These are phyloP conservation scores for Draba incana DNA, from an alignment of 345 rosid genomes.

Conservation along the genomic window DNA sequence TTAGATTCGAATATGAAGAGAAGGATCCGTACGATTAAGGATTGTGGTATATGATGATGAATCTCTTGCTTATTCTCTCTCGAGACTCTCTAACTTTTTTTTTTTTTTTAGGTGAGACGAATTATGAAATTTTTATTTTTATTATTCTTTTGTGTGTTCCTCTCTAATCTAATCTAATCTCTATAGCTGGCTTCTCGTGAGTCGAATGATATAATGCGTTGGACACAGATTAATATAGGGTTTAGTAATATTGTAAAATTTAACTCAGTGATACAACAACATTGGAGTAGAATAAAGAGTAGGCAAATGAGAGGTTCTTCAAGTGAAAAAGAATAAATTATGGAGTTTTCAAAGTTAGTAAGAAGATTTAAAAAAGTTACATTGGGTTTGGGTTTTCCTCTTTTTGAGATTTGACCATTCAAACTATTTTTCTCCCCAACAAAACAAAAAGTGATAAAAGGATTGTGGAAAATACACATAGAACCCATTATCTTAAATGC, in stretches of 20 bases:
- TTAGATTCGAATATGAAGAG: constrained; percentile 4
- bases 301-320: constrained; percentile 9
- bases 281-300: neutral
- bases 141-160: neutral
- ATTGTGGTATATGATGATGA: constrained; percentile 32
- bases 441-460: constrained; percentile 15
- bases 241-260: neutral
- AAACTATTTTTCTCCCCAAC: constrained; percentile 21
- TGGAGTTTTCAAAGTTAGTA: constrained; percentile 23
- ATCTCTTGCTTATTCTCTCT: neutral
- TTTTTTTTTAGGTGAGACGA: constrained; percentile 18
- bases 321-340: constrained; percentile 1
- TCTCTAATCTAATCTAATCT: neutral
- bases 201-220: constrained; percentile 34
- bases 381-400: constrained; percentile 25
- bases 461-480: constrained; percentile 29
- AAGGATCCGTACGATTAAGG: constrained; percentile 29
- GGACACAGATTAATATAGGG: constrained; percentile 21
- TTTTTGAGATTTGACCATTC: constrained; percentile 41
- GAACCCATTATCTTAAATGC: constrained; percentile 8
- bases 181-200: constrained; percentile 32
- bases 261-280: neutral
- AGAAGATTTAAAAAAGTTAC: neutral
- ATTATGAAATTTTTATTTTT: constrained; percentile 8
- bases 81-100: neutral